Conservation (phyloP, 1,139 yeast genomes). For the Nakaseomyces nivariensis region DNA sequence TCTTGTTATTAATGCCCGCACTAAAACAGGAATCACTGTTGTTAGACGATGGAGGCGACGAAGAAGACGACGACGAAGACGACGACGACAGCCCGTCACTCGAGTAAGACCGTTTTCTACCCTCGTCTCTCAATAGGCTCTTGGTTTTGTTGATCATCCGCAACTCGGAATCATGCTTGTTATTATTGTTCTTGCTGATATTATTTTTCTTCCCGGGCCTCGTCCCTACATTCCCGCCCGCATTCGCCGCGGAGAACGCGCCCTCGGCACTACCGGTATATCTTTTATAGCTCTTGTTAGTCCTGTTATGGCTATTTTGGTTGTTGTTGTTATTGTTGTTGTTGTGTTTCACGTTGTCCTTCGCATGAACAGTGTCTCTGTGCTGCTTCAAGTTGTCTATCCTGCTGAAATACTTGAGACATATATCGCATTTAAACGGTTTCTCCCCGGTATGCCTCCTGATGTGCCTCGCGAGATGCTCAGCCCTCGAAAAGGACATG, state of each 20-base stretch:
- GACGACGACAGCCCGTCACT: constrained; percentile 4
- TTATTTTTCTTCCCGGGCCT: background rate
- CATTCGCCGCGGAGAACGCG: background rate
- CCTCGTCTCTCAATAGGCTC: background rate
- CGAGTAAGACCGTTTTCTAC: background rate
- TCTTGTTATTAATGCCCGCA: background rate
- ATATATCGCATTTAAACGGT: constrained; percentile 79
- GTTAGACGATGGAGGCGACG: constrained; percentile 3
- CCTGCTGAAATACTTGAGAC: constrained; percentile 72
- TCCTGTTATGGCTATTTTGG: background rate
- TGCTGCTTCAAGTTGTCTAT: constrained; percentile 88
- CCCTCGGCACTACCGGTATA: background rate
- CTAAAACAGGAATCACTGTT: constrained; percentile 1
- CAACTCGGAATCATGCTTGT: background rate
- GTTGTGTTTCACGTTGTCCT: background rate
- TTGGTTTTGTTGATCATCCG: background rate
- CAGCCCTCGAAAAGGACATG: constrained; percentile 83
- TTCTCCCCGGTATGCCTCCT: constrained; percentile 93
- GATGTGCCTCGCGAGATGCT: constrained; percentile 86
- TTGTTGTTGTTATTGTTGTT: background rate
- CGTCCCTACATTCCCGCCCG: background rate
- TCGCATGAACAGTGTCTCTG: constrained; percentile 75
- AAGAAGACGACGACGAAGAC: constrained; percentile 4
- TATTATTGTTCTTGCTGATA: background rate
- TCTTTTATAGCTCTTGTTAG: background rate